Evolutionary conservation across 2,329 filamentous ascomycete species (phyloP), one percentile per base, ranked within the genome.

Genomic region (Ampelomyces quisqualis): DNA sequence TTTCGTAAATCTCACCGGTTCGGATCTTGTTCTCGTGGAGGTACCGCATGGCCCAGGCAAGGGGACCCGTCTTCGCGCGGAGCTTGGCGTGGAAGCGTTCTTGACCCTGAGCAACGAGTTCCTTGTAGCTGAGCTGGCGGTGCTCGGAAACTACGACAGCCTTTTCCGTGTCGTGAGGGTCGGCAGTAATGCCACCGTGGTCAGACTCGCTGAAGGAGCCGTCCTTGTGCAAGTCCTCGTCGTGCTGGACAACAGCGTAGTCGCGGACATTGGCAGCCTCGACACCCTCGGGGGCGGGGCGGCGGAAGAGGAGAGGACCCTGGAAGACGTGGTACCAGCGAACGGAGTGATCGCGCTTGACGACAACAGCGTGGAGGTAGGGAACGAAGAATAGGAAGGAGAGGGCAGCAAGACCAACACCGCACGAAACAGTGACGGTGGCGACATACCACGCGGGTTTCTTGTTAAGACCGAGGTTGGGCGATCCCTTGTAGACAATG

Each of bases 31-130:
- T 86, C 58, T 86, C 75, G 62, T 81, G 85, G 14, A 90, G 81
- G 35, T 76, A 80, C 55, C 87, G 85, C 84, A 91, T 87, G 24
- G 85, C 88, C 87, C 87, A 90, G 57, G 82, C 87, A n/a, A 91
- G 75, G 35, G 84, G 85, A 18, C 86, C 85, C 2, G 72, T 71
- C 43, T 75, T 77, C 66, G 78, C 72, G 41, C 79, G 70, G 38
- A 91, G 81, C 55, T 80, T 80, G 15, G 79, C 79, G 62, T 85
- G 79, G 56, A 84, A 76, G 31, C 71, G 75, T 14, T 73, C 75
- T 43, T 82, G 72, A 6, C 77, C 80, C 41, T 81, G 68, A 4
- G 71, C 75, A 39, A 83, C 62, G 38, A 86, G 73, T 49, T 83
- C 73, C 66, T 84, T 76, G 75, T 89, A 87, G 29, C 69, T 75